These are phyloP conservation scores for Candida pseudoviswanathii DNA, from an alignment of 1,139 yeast species.

Conservation along the genomic window DNA sequence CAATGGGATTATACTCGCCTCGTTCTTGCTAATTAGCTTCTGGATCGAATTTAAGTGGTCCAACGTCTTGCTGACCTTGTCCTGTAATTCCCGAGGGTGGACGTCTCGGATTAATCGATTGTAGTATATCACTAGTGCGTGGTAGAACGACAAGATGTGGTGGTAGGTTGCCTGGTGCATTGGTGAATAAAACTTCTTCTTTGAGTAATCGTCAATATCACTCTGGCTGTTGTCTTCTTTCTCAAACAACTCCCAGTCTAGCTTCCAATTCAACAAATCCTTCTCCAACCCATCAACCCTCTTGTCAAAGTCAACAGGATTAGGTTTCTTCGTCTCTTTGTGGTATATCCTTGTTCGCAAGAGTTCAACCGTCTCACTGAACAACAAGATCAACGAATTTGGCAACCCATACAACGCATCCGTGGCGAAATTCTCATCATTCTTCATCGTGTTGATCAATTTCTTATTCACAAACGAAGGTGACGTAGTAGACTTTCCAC, in stretches of 20 bases:
- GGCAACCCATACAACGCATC: constrained; percentile 87
- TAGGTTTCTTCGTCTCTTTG: constrained; percentile 27
- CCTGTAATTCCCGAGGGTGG: constrained; percentile 55
- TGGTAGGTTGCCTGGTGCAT: constrained; percentile 79
- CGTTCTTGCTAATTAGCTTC: constrained; percentile 51
- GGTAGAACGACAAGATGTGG: constrained; percentile 79
- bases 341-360: constrained; percentile 63
- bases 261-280: constrained; percentile 61
- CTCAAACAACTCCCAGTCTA: constrained; percentile 58
- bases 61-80: constrained; percentile 61
- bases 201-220: constrained; percentile 20
- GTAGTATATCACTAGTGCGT: constrained; percentile 75
- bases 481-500: constrained; percentile 25
- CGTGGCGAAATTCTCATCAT: constrained; percentile 65
- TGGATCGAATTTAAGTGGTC: constrained; percentile 68
- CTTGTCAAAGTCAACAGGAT: constrained; percentile 48
- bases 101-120: constrained; percentile 63
- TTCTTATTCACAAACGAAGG: constrained; percentile 49
- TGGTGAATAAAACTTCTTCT: constrained; percentile 47
- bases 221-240: constrained; percentile 8
- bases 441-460: constrained; percentile 44
- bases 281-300: constrained; percentile 52
- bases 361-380: constrained; percentile 69
- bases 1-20: constrained; percentile 69
- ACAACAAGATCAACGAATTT: constrained; percentile 70